Conservation (phyloP, 225 moss, liverwort and hornwort genomes). For the Marchantia paleacea region DNA sequence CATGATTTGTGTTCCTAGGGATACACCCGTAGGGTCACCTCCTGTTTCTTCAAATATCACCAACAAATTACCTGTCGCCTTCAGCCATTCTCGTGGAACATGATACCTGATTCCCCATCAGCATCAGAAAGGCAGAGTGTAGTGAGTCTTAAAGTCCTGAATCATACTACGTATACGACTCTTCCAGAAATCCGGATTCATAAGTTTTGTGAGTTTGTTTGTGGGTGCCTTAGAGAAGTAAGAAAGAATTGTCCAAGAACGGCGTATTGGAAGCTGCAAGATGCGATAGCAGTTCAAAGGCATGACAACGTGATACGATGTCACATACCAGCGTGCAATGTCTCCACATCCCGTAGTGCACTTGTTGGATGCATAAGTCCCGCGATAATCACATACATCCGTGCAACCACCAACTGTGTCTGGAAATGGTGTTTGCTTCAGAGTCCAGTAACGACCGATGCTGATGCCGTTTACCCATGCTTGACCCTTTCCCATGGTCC, state of each 20-base stretch:
- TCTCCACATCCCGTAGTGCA: constrained; percentile 65
- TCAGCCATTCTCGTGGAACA: constrained; percentile 75
- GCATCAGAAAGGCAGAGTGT: not conserved
- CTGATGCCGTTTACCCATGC: constrained; percentile 83
- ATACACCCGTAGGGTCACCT: constrained; percentile 60
- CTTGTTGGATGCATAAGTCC: constrained; percentile 44
- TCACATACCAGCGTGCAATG: constrained; percentile 64
- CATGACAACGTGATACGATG: not conserved
- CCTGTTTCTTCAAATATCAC: constrained; percentile 82
- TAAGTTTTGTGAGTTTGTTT: too few species aligned
- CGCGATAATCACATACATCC: constrained; percentile 60
- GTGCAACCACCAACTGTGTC: constrained; percentile 27
- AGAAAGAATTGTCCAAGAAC: not conserved
- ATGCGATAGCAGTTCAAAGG: not conserved
- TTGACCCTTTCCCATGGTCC: constrained; percentile 78
- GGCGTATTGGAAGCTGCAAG: not conserved
- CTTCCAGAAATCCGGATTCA: not conserved
- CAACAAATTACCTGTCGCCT: constrained; percentile 64
- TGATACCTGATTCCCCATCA: constrained; percentile 58
- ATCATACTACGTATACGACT: not conserved
- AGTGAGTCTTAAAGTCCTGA: not conserved
- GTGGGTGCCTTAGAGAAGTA: not conserved
- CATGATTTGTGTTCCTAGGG: constrained; percentile 42
- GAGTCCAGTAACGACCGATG: constrained; percentile 77
- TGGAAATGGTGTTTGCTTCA: constrained; percentile 45